Evolutionary conservation across 768 basidiomycete genomes (phyloP).

Genomic region (Leccinum pellstonianum): DNA sequence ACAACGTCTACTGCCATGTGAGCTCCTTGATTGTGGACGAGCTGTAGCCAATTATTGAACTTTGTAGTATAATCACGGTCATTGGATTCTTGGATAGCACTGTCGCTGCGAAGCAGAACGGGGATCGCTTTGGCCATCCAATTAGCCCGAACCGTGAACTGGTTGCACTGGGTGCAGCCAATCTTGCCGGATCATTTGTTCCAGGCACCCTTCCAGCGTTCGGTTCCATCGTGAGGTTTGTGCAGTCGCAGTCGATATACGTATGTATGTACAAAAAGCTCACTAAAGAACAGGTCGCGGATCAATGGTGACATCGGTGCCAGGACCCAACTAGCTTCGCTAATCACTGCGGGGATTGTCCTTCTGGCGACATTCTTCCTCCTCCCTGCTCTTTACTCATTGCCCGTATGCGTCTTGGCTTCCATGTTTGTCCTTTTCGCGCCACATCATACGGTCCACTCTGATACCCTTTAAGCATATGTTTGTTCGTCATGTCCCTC

Average conservation of each 20-base stretch:
- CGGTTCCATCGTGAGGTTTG: conserved; percentile 87
- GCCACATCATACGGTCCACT: neutral
- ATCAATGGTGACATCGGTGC: conserved; percentile 90
- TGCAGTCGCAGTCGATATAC: conserved; percentile 1
- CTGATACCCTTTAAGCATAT: conserved; percentile 54
- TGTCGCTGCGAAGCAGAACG: conserved; percentile 92
- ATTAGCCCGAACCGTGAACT: conserved; percentile 95
- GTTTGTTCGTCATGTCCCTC: conserved; percentile 80
- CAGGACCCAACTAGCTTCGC: conserved; percentile 84
- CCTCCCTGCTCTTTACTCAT: conserved; percentile 77
- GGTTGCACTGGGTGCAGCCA: conserved; percentile 84
- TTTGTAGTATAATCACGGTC: conserved; percentile 65
- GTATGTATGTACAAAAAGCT: neutral
- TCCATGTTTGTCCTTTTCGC: conserved; percentile 59
- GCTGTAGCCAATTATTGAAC: neutral
- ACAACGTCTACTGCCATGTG: conserved; percentile 88
- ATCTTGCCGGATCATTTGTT: conserved; percentile 75
- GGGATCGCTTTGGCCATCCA: conserved; percentile 78
- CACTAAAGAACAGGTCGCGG: conserved; percentile 49
- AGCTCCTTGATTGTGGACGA: conserved; percentile 9
- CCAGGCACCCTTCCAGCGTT: conserved; percentile 90
- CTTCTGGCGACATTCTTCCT: conserved; percentile 88
- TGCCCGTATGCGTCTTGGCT: conserved; percentile 91
- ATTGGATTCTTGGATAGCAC: conserved; percentile 94
- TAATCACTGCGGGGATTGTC: conserved; percentile 72